Conservation (phyloP, 495 filamentous ascomycete genomes). For the Hyaloscypha bicolor region DNA sequence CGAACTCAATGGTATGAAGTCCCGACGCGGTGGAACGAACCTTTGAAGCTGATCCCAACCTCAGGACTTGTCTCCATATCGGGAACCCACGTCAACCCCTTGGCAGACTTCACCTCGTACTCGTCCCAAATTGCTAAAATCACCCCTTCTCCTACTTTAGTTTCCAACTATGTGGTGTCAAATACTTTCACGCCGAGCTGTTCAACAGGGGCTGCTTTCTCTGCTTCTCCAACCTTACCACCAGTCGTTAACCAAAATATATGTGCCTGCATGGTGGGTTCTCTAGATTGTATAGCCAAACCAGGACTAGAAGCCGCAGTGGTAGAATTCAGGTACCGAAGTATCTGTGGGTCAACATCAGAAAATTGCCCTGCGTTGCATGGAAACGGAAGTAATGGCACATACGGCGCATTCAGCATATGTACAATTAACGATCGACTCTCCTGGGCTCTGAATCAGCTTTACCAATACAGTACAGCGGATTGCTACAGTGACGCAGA, state of each 20-base stretch:
- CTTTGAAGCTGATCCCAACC: neutral
- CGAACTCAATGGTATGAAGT: slow-evolving; percentile 44
- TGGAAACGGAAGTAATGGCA: neutral
- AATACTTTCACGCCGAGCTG: neutral
- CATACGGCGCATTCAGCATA: neutral
- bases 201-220: neutral
- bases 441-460: neutral
- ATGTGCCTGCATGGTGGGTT: neutral
- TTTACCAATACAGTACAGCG: neutral
- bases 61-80: neutral
- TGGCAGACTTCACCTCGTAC: neutral
- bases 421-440: neutral
- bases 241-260: neutral
- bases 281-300: neutral
- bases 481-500: neutral
- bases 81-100: neutral
- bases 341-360: neutral
- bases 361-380: neutral
- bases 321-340: neutral
- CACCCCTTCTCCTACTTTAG: neutral
- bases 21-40: neutral
- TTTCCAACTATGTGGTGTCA: neutral
- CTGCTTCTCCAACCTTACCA: neutral
- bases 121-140: neutral
- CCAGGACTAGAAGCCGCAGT: neutral